Conservation (phyloP, 2,329 filamentous ascomycete genomes). For the Monascus ruber region DNA sequence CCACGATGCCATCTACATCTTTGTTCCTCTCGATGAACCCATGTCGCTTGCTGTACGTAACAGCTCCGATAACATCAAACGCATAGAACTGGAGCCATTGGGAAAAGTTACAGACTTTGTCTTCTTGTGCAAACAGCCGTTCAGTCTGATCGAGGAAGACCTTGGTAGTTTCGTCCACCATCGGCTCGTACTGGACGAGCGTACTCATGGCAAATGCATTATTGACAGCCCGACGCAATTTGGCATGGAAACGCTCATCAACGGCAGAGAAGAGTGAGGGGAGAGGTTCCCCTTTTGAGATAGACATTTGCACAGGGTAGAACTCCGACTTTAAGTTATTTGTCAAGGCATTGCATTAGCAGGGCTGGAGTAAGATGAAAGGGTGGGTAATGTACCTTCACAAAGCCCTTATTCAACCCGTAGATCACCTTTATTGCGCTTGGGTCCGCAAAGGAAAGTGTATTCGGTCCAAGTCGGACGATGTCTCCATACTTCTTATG, state of each 20-base stretch:
- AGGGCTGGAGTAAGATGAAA: neutral
- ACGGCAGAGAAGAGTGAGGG: conserved; percentile 13
- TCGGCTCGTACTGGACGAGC: conserved; percentile 14
- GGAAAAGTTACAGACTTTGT: conserved; percentile 5
- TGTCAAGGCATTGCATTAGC: neutral
- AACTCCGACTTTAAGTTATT: conserved; percentile 5
- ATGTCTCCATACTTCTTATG: conserved; percentile 23
- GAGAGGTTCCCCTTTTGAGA: conserved; percentile 11
- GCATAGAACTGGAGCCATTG: conserved; percentile 23
- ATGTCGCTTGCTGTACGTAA: conserved; percentile 31
- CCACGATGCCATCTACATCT: conserved; percentile 28
- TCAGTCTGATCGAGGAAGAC: conserved; percentile 9
- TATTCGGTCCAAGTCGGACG: conserved; percentile 19
- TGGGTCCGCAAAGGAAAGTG: conserved; percentile 13
- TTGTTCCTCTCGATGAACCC: conserved; percentile 32
- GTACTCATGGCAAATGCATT: conserved; percentile 18
- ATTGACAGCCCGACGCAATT: conserved; percentile 10
- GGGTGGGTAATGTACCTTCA: conserved; percentile 2
- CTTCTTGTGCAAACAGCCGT: conserved; percentile 3
- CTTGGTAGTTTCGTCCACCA: conserved; percentile 15
- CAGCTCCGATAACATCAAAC: conserved; percentile 31
- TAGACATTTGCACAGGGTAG: conserved; percentile 11
- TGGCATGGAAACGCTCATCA: conserved; percentile 9
- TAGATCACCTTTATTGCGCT: conserved; percentile 5
- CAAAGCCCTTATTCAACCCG: conserved; percentile 7